Evolutionary conservation across 2,329 filamentous ascomycete species (phyloP).

Genomic region (Nothophoma quercina): DNA sequence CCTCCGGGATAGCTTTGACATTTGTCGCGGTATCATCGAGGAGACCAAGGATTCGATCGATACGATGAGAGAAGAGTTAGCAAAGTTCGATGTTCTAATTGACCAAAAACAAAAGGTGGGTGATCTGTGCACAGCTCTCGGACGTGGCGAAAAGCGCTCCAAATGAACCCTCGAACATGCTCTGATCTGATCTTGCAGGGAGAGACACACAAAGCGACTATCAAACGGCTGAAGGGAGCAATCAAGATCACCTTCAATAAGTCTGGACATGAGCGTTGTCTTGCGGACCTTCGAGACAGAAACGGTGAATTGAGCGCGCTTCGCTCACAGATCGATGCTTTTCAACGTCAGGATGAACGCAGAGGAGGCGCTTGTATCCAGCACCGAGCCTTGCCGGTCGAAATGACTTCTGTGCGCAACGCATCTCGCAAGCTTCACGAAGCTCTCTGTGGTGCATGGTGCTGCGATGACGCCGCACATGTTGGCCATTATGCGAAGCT

Average conservation of each 20-base stretch:
- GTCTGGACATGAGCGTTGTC: slow-evolving; percentile 22
- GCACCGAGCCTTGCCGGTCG: slow-evolving; percentile 15
- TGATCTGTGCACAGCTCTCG: not conserved
- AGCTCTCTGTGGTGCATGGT: slow-evolving; percentile 33
- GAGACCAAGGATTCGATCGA: slow-evolving; percentile 21
- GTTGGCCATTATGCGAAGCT: slow-evolving; percentile 33
- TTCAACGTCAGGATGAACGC: slow-evolving; percentile 20
- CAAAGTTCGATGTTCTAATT: slow-evolving; percentile 26
- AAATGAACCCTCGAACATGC: no score
- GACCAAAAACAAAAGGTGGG: slow-evolving; percentile 23
- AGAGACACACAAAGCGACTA: slow-evolving; percentile 23
- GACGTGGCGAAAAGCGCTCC: no score
- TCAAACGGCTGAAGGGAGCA: slow-evolving; percentile 23
- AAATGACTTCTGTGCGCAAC: slow-evolving; percentile 18
- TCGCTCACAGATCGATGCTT: slow-evolving; percentile 25
- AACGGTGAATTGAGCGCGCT: slow-evolving; percentile 30
- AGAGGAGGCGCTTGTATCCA: slow-evolving; percentile 1
- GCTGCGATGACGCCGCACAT: slow-evolving; percentile 27
- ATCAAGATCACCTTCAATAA: slow-evolving; percentile 28
- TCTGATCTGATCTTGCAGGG: slow-evolving; percentile 9
- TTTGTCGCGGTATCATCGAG: slow-evolving; percentile 25
- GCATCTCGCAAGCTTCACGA: slow-evolving; percentile 34
- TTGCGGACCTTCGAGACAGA: slow-evolving; percentile 23
- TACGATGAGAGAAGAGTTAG: slow-evolving; percentile 20
- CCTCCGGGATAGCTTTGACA: slow-evolving; percentile 23